phyloP scores from a whole-genome alignment of 345 rosid species.

The Viola odorata region DNA sequence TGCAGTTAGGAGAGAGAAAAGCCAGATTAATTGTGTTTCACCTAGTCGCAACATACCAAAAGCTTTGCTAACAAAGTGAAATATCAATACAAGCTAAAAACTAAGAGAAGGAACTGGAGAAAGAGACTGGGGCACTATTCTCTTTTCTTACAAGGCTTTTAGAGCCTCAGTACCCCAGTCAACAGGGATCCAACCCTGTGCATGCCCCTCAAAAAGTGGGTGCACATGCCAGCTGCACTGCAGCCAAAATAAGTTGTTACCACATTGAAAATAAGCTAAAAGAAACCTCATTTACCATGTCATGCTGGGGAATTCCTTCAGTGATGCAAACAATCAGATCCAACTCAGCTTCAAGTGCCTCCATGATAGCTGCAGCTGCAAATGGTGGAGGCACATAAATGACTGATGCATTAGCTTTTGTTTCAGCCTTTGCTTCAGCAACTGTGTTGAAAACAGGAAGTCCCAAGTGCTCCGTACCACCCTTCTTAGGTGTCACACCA shows the following conservation, averaged over 20 bases:
- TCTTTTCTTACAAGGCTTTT: no score
- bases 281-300: conserved; percentile 51
- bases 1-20: neutral
- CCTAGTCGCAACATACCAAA: neutral
- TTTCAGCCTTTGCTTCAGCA: conserved; percentile 94
- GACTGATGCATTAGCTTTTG: conserved; percentile 93
- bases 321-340: conserved; percentile 92
- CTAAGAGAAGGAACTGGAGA: neutral
- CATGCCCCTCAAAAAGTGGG: neutral
- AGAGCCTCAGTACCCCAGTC: neutral
- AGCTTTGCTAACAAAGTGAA: neutral
- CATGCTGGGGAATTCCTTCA: conserved; percentile 96
- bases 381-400: conserved; percentile 95
- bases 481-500: conserved; percentile 97
- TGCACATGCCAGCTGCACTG: no score
- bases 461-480: conserved; percentile 94
- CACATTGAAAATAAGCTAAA: neutral
- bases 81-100: neutral
- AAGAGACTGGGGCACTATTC: no score
- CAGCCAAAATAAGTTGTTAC: no score
- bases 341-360: conserved; percentile 83
- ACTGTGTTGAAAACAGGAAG: conserved; percentile 89
- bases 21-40: neutral
- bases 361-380: conserved; percentile 97
- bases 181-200: neutral